Conservation (phyloP, 2,329 filamentous ascomycete genomes). For the Paraconiothyrium sp. region DNA sequence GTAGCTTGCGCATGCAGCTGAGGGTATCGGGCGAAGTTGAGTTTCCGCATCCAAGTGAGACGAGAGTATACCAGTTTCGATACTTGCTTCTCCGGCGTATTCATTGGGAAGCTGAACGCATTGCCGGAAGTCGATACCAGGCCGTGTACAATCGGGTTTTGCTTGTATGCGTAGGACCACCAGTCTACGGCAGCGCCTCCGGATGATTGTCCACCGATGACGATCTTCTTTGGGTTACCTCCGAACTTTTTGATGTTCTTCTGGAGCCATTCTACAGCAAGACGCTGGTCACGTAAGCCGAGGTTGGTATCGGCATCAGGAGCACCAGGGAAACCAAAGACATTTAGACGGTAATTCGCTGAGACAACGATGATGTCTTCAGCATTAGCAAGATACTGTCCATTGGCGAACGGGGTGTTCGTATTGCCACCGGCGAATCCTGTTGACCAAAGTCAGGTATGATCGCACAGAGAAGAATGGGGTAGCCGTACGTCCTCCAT, state of each 20-base stretch:
- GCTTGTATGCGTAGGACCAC: conserved; percentile 58
- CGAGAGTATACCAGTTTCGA: conserved; percentile 48
- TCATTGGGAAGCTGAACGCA: conserved; percentile 34
- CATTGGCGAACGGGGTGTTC: not conserved
- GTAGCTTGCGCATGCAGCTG: conserved; percentile 48
- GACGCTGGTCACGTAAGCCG: conserved; percentile 43
- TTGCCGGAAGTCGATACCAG: conserved; percentile 61
- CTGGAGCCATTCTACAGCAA: conserved; percentile 50
- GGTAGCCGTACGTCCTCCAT: conserved; percentile 43
- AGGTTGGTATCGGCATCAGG: conserved; percentile 46
- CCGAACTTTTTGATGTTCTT: conserved; percentile 54
- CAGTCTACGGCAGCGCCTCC: conserved; percentile 56
- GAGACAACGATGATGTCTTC: conserved; percentile 4
- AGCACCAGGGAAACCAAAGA: conserved; percentile 52
- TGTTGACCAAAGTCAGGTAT: not conserved
- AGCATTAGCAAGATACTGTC: not conserved
- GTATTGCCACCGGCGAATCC: conserved; percentile 6
- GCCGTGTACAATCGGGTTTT: conserved; percentile 60
- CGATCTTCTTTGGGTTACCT: conserved; percentile 51
- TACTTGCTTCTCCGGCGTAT: conserved; percentile 23
- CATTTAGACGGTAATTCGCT: conserved; percentile 47
- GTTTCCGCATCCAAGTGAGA: conserved; percentile 48
- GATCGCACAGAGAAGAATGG: not conserved
- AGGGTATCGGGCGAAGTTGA: conserved; percentile 40
- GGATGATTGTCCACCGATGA: conserved; percentile 52